Conservation (phyloP, 352 stramenopile species). For the Globisporangium nagaii region DNA sequence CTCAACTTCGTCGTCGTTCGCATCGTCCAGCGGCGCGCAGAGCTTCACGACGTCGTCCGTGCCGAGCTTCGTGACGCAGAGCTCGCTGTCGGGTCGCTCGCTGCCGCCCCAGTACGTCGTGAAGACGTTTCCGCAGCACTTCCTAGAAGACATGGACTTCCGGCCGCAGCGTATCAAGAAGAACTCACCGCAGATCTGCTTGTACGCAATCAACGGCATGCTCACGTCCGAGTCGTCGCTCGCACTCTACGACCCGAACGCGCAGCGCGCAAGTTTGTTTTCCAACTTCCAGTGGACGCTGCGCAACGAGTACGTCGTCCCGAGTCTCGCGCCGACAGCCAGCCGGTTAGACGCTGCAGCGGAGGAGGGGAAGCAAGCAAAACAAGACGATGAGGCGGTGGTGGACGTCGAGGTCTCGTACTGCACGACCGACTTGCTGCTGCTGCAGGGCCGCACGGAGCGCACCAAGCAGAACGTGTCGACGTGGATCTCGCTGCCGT, state of each 20-base stretch:
- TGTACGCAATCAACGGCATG: slow-evolving; percentile 74
- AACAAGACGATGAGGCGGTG: slow-evolving; percentile 14
- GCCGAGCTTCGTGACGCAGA: slow-evolving; percentile 1
- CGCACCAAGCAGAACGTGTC: slow-evolving; percentile 38
- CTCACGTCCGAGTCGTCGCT: slow-evolving; percentile 67
- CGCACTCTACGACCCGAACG: slow-evolving; percentile 58
- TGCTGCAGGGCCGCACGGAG: slow-evolving; percentile 55
- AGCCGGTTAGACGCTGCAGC: background rate
- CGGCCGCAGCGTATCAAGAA: slow-evolving; percentile 83
- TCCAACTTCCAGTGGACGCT: slow-evolving; percentile 80
- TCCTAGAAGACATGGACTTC: slow-evolving; percentile 82
- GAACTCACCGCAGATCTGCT: slow-evolving; percentile 44
- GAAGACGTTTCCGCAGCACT: slow-evolving; percentile 83
- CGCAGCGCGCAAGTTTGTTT: slow-evolving; percentile 50
- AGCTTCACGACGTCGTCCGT: slow-evolving; percentile 14
- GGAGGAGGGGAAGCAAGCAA: background rate
- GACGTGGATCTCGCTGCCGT: slow-evolving; percentile 78
- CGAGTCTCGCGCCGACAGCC: slow-evolving; percentile 26
- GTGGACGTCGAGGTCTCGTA: slow-evolving; percentile 64
- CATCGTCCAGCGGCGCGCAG: slow-evolving; percentile 7
- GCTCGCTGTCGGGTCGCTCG: background rate
- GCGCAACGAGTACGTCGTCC: slow-evolving; percentile 62
- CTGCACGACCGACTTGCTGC: slow-evolving; percentile 77
- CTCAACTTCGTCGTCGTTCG: slow-evolving; percentile 8
- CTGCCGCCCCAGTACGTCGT: slow-evolving; percentile 41